Percentiles rank a stretch among this genome's conserved stretches.
phyloP scores from a whole-genome alignment of 2,329 filamentous ascomycete species.

The Arthrinium puccinioides region DNA sequence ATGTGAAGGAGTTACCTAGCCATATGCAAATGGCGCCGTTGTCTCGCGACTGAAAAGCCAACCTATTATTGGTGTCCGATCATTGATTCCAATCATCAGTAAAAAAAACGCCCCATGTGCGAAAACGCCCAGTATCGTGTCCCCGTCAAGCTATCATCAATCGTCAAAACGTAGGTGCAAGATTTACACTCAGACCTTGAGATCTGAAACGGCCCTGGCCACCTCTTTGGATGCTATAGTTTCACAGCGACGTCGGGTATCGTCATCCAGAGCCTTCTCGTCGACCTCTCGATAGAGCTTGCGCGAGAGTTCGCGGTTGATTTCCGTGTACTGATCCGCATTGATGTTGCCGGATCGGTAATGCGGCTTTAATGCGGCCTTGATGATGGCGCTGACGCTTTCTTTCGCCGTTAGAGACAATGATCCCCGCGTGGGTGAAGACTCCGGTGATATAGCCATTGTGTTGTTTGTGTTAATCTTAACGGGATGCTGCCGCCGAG shows the following conservation, averaged over 20 bases:
- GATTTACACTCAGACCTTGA: constrained; percentile 12
- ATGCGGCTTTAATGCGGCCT: constrained; percentile 70
- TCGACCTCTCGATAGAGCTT: constrained; percentile 71
- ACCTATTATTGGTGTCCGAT: background rate
- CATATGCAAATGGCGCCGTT: background rate
- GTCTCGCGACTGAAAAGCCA: background rate
- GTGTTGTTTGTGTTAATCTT: constrained; percentile 25
- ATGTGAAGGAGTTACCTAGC: too few species aligned
- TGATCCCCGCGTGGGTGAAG: constrained; percentile 57
- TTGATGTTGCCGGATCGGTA: constrained; percentile 75
- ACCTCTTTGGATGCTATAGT: constrained; percentile 73
- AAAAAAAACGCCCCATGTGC: constrained; percentile 6
- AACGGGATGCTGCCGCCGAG: constrained; percentile 35
- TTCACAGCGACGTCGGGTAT: constrained; percentile 64
- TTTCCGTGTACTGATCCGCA: constrained; percentile 84
- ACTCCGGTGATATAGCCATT: constrained; percentile 46
- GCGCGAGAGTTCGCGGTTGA: constrained; percentile 84
- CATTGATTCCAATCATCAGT: constrained; percentile 5
- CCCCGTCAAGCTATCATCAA: constrained; percentile 5
- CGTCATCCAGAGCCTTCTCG: constrained; percentile 53
- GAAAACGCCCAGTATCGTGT: constrained; percentile 8
- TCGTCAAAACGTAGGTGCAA: constrained; percentile 5
- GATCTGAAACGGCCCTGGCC: constrained; percentile 55
- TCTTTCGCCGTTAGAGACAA: constrained; percentile 80
- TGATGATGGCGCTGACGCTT: constrained; percentile 83